Percentiles rank a stretch among this genome's conserved stretches.
Conservation (phyloP, 371 early-diverging fungal species). For the Mortierella sp. region DNA sequence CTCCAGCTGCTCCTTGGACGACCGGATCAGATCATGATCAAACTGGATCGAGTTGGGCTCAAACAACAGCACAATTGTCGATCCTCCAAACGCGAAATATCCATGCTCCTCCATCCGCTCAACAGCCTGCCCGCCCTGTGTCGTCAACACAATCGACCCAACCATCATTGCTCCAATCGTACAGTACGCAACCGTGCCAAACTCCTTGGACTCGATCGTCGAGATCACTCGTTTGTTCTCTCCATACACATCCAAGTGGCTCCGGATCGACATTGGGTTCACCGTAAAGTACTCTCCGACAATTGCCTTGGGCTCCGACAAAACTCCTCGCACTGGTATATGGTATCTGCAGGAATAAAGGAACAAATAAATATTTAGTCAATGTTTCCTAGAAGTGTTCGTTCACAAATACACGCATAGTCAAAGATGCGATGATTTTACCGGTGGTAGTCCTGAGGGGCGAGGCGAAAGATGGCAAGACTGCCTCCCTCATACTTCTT, state of each 20-base stretch:
- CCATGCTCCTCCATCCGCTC: slow-evolving; percentile 86
- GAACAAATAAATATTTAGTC: slow-evolving; percentile 7
- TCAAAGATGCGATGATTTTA: slow-evolving; percentile 15
- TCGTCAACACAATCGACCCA: slow-evolving; percentile 84
- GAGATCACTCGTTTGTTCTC: slow-evolving; percentile 86
- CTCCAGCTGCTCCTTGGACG: slow-evolving; percentile 65
- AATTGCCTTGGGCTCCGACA: slow-evolving; percentile 70
- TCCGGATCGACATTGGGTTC: slow-evolving; percentile 90
- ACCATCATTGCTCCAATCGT: slow-evolving; percentile 92
- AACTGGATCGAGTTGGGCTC: slow-evolving; percentile 72
- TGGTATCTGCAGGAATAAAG: slow-evolving; percentile 69
- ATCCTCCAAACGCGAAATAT: slow-evolving; percentile 87
- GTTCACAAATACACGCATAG: neutral
- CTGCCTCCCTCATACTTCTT: slow-evolving; percentile 74
- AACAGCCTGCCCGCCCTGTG: slow-evolving; percentile 64
- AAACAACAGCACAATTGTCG: slow-evolving; percentile 83
- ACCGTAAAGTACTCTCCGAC: slow-evolving; percentile 87
- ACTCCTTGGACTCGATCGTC: slow-evolving; percentile 74
- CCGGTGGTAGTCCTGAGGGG: slow-evolving; percentile 94
- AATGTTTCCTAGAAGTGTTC: neutral
- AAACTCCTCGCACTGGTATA: slow-evolving; percentile 81
- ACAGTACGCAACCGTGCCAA: slow-evolving; percentile 82
- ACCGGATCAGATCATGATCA: slow-evolving; percentile 73
- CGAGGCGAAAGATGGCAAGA: slow-evolving; percentile 84
- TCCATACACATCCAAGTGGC: slow-evolving; percentile 84